Conservation (phyloP, 257 asterid genomes). For the Marsdenia floribunda region DNA sequence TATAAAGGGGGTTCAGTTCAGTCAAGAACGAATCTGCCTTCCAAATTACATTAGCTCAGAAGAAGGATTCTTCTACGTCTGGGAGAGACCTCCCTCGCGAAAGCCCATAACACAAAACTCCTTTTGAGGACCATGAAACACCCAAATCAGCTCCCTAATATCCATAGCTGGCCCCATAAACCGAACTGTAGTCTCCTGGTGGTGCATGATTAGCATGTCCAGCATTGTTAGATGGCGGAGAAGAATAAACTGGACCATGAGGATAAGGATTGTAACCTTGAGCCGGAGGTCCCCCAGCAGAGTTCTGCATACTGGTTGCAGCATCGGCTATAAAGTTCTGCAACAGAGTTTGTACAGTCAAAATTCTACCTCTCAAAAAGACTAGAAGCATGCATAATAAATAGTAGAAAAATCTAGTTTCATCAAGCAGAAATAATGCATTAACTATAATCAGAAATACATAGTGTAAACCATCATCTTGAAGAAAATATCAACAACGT, state of each 20-base stretch:
- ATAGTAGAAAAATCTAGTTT: not conserved
- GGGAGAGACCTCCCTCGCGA: no score
- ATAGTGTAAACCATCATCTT: not conserved
- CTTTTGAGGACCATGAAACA: not conserved
- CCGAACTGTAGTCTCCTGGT: constrained; percentile 52
- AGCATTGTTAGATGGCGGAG: constrained; percentile 32
- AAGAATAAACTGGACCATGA: constrained; percentile 43
- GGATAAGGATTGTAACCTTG: constrained; percentile 62
- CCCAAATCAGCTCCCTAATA: constrained; percentile 30
- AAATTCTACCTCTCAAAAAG: not conserved
- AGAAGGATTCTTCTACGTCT: no score
- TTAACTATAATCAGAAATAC: not conserved
- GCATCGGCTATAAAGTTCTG: constrained; percentile 78
- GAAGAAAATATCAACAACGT: not conserved
- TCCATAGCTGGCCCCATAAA: constrained; percentile 53
- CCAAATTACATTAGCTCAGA: no score
- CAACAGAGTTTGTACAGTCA: constrained; percentile 12
- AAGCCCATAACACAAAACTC: not conserved
- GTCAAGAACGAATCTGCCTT: no score
- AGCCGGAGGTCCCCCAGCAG: constrained; percentile 39
- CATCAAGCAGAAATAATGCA: not conserved
- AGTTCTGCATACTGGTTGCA: constrained; percentile 33
- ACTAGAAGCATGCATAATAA: not conserved
- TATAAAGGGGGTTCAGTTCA: no score
- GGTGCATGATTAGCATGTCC: constrained; percentile 43